Evolutionary conservation across 148 eudicot genomes (phyloP).

Genomic region (Mesembryanthemum crystallinum): DNA sequence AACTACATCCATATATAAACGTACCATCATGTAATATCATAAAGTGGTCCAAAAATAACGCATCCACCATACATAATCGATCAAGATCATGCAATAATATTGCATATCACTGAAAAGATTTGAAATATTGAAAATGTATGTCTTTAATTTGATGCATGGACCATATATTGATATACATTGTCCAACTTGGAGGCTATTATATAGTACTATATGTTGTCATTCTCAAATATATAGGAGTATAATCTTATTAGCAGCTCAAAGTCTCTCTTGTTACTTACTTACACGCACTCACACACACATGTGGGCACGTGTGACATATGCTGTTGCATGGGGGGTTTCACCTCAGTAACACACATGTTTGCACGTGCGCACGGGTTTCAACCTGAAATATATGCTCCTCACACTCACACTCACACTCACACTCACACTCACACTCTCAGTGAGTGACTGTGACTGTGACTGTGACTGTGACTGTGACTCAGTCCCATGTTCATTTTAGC

Average conservation of each 20-base stretch:
- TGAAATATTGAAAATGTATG: no score
- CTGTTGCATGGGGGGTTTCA: conserved; percentile 31
- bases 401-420: background rate
- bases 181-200: no score
- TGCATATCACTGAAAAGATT: no score
- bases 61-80: background rate
- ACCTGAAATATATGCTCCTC: conserved; percentile 12
- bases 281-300: conserved; percentile 41
- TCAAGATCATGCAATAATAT: no score
- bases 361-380: conserved; percentile 38
- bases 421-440: no score
- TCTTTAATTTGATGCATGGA: no score
- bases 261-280: background rate
- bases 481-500: conserved; percentile 12
- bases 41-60: conserved; percentile 24
- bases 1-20: background rate
- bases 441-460: no score
- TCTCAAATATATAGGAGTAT: no score
- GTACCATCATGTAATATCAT: background rate
- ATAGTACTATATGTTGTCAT: no score
- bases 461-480: no score
- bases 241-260: no score
- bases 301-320: conserved; percentile 41
- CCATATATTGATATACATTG: no score
- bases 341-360: conserved; percentile 34